Base-by-base conservation (phyloP, 2,329 filamentous ascomycete species). In the Fusarium piperis region DNA sequence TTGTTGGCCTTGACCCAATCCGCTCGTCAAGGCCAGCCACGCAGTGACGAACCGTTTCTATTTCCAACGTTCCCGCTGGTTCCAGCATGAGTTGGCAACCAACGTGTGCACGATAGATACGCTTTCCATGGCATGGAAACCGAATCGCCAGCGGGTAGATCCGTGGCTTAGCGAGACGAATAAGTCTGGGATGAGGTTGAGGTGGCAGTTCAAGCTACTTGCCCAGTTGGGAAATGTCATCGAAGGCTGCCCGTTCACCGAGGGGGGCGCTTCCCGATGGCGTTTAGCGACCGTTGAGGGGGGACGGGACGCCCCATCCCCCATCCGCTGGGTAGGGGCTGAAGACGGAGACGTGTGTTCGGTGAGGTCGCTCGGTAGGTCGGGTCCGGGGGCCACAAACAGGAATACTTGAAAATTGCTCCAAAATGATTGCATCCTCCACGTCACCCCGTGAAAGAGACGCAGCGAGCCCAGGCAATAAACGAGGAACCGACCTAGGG, bases 271-370 rank as follows among this genome's bases (percentile, higher is more conserved):
- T 68, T 65, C 59, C 68, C 44, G 11, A 30, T 55, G 51, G 26
- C 59, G 64, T 60, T 72, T 72, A 72, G 61, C 53, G 68, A 70
- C 68, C 65, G 65, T 72, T 56, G 59, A 51, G 68, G 65, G 57
- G 65, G 28, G 44, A 59, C 64, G 69, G 69, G 61, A 65, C 41
- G 59, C 35, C 53, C 66, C 64, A 56, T 56, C 53, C 35, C 53
- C 66, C 64, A 56, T 56, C 53, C 65, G 62, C 65, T 70, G 65
- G 64, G 44, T 35, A 63, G 69, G 69, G 69, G 69, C 65, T 72
- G 58, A 26, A 72, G 65, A 71, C 61, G n/a, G n/a, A n/a, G n/a
- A n/a, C n/a, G n/a, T n/a, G n/a, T n/a, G n/a, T 33, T 46, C 39
- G 61, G 48, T 52, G 39, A 44, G 16, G 56, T 71, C 68, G 57